Evolutionary conservation across 225 moss, liverwort and hornwort genomes (phyloP), one percentile per base, ranked within the genome.

Genomic region (Climacium dendroides): DNA sequence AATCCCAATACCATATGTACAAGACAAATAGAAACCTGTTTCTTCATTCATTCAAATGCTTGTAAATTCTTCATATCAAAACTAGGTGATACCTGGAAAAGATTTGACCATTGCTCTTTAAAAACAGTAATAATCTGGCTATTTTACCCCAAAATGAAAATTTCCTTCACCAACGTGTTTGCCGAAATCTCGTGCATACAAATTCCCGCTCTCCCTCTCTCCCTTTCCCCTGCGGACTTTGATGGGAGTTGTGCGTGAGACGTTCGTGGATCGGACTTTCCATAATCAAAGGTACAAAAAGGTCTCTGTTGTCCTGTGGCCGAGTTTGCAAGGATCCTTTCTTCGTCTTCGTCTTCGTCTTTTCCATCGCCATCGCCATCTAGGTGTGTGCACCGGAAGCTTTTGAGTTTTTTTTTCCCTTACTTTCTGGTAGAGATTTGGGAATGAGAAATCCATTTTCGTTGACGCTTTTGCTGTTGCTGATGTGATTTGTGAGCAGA

Each of bases 191-290:
- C 3, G 15, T 8, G 25, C 24, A 14, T 7, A 4, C 13, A 13
- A 24, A 39, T 19, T 23, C 25, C 25, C 41, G 39, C 24, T 25
- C 24, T 39, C 14, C 69, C 4, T 13, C 48, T 59, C 58, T 18
- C 17, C 59, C 39, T 74, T 48, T 22, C n/a, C 28, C 59, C 67
- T 41, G 13, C n/a, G n/a, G n/a, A n/a, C n/a, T n/a, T n/a, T n/a
- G n/a, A n/a, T 95, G 95, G 94, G 93, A 83, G 93, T 97, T 72
- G 91, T 97, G 83, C 94, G 95, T 61, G 98, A 97, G 87, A 95
- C 95, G 15, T 96, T 95, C 78, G 95, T 97, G 57, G 97, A 99
- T 93, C 87, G 92, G 41, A 94, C 94, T 67, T 97, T 99, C 93
- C 96, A 94, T 53, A 90, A 95, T 57, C 95, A n/a, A 96, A 93